Evolutionary conservation across 768 basidiomycete genomes (phyloP), one percentile per base, ranked within the genome.

Genomic region (Mycena kentingensis): DNA sequence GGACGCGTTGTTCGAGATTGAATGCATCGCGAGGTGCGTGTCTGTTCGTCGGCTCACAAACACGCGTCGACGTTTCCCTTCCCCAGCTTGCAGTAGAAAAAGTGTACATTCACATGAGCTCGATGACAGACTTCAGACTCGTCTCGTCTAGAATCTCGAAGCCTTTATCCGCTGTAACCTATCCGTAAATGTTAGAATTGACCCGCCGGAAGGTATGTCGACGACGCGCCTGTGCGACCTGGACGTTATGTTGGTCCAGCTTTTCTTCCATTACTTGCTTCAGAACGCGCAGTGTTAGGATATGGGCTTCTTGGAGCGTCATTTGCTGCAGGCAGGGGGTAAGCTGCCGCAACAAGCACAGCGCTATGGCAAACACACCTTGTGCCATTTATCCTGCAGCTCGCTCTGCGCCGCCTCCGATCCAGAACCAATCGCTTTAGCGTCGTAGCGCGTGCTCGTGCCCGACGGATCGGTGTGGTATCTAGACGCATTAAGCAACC

Each of bases 221-320:
- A 29, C 24, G 50, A 70, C 77, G 27, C 47, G 89, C 95, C 80
- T 95, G 93, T 46, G 96, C 94, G 13, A 99, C 78, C 70, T 98
- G 95, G 22, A 98, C 95, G 62, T 99, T 98, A 75, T 98, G 95
- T 62, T 97, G 92, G 72, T 98, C 96, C 36, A 99, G 82, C 70
- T 97, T 98, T 75, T 98, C 97, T 70, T 98, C 97, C 97, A 98
- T 99, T 37, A 98, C 97, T 74, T 98, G 94, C 75, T 99, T 98
- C 57, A 98, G 76, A 39, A 98, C 92, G 57, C 84, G 86, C 46
- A 98, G 74, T 3, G 91, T 88, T 57, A 98, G 74, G 32, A 82
- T 76, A 61, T 98, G 92, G 0, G 94, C 97, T 70, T 97, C 93
- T 59, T 78, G 71, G 21, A 98, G 75, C 7, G 88, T 86, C 85